phyloP scores from a whole-genome alignment of 257 asterid genomes.

The Primulina huaijiensis region DNA sequence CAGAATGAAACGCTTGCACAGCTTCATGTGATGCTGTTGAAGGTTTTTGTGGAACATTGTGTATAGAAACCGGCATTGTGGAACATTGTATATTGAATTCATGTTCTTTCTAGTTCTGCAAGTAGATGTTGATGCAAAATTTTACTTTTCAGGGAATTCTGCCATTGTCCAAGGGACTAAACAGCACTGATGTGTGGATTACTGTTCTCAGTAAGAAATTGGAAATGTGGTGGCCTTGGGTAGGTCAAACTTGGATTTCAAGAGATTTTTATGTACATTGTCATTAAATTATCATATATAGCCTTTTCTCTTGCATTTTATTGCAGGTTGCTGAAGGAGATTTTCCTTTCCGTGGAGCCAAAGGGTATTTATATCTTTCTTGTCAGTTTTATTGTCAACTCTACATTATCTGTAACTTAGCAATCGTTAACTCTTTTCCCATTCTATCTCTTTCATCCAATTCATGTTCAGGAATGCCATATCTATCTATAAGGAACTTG shows the following conservation, averaged over 20 bases:
- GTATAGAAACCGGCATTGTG: not conserved
- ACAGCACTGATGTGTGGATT: conserved; percentile 63
- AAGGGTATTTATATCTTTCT: conserved; percentile 54
- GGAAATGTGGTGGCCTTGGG: conserved; percentile 88
- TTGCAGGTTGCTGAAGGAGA: conserved; percentile 82
- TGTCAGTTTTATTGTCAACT: conserved; percentile 18
- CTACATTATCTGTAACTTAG: conserved; percentile 9
- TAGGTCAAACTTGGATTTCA: conserved; percentile 34
- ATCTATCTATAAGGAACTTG: conserved; percentile 63
- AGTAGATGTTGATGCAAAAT: not conserved
- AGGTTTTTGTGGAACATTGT: conserved; percentile 39
- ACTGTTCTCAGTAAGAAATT: conserved; percentile 55
- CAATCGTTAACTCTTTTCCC: not conserved
- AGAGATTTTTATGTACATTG: conserved; percentile 17
- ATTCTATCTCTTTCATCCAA: conserved; percentile 16
- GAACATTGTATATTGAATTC: not conserved
- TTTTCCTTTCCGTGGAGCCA: conserved; percentile 62
- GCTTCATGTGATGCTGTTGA: conserved; percentile 70
- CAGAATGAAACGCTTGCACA: conserved; percentile 59
- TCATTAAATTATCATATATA: not conserved
- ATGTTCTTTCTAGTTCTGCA: conserved; percentile 11
- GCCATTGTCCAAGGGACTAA: conserved; percentile 38
- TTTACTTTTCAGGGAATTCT: conserved; percentile 57
- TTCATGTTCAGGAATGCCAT: conserved; percentile 61
- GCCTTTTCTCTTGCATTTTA: conserved; percentile 11